phyloP scores from a whole-genome alignment of 1,284 basidiomycete genomes.

The Porogramme epimiltina region DNA sequence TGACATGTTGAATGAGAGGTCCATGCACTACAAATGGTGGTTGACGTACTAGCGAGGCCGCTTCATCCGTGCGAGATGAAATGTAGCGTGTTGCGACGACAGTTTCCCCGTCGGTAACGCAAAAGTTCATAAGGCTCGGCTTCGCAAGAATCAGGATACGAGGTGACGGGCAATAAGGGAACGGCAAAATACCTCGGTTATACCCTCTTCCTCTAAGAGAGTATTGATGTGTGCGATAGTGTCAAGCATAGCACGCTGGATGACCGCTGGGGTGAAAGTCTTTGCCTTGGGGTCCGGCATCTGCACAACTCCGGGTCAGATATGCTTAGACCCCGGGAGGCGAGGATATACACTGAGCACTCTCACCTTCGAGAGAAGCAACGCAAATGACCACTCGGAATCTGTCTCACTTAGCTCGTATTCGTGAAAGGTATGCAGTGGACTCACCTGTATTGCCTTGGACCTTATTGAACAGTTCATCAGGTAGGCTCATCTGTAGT shows the following conservation, averaged over 20 bases:
- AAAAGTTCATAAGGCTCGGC: constrained; percentile 95
- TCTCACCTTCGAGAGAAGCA: constrained; percentile 83
- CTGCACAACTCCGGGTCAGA: constrained; percentile 41
- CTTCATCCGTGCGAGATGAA: constrained; percentile 88
- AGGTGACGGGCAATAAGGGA: constrained; percentile 1
- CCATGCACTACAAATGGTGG: neutral
- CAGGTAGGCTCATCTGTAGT: constrained; percentile 74
- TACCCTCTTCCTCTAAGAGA: constrained; percentile 73
- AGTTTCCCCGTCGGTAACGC: constrained; percentile 91
- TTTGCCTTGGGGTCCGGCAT: constrained; percentile 79
- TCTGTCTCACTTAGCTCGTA: constrained; percentile 46
- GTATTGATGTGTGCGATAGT: constrained; percentile 82
- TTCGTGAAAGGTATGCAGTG: neutral
- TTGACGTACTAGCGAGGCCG: constrained; percentile 77
- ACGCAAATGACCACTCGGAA: constrained; percentile 94
- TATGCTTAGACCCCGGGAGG: neutral
- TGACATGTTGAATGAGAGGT: neutral
- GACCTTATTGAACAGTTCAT: constrained; percentile 84
- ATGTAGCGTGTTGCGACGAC: constrained; percentile 96
- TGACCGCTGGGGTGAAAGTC: constrained; percentile 60
- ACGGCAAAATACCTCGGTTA: constrained; percentile 58
- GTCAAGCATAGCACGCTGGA: constrained; percentile 84
- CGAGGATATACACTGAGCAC: neutral
- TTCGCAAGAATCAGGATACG: constrained; percentile 33
- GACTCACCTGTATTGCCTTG: constrained; percentile 85